Conservation (phyloP, 2,329 filamentous ascomycete species). For the Colletotrichum brevisporum region DNA sequence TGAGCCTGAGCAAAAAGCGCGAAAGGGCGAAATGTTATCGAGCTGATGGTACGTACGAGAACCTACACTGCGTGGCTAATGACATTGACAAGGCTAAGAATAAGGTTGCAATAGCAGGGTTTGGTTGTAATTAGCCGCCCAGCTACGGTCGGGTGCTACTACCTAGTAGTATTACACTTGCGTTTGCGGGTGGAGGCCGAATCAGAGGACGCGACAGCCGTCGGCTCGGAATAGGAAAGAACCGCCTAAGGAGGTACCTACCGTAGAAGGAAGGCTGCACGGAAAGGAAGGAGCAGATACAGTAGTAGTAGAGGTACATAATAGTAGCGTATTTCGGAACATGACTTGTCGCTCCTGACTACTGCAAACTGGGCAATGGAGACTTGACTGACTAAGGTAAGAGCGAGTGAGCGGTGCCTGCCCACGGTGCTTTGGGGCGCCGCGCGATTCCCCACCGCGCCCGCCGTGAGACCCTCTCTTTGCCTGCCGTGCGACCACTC, state of each 20-base stretch:
- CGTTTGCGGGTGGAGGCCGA: constrained; percentile 7
- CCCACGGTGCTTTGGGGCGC: neutral
- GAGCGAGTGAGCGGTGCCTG: constrained; percentile 2
- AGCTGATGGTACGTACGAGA: neutral
- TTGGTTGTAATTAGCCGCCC: constrained; percentile 29
- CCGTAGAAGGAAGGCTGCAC: no score
- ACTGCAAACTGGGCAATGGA: constrained; percentile 3
- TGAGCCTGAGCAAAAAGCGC: constrained; percentile 8
- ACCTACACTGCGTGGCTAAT: neutral
- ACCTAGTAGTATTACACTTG: no score
- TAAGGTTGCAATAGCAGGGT: constrained; percentile 36
- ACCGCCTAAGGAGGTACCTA: no score
- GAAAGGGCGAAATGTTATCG: constrained; percentile 14
- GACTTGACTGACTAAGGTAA: constrained; percentile 30
- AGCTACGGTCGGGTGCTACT: neutral
- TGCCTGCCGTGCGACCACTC: constrained; percentile 36
- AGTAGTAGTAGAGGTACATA: no score
- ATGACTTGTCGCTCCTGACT: constrained; percentile 12
- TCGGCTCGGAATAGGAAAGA: no score
- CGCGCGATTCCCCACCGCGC: neutral
- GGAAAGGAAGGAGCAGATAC: no score
- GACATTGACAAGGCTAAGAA: constrained; percentile 29
- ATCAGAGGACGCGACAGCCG: constrained; percentile 7
- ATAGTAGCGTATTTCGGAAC: neutral
- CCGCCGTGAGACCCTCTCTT: constrained; percentile 17